phyloP scores from a whole-genome alignment of 1,284 basidiomycete species.

The Cryptococcus sp. region DNA sequence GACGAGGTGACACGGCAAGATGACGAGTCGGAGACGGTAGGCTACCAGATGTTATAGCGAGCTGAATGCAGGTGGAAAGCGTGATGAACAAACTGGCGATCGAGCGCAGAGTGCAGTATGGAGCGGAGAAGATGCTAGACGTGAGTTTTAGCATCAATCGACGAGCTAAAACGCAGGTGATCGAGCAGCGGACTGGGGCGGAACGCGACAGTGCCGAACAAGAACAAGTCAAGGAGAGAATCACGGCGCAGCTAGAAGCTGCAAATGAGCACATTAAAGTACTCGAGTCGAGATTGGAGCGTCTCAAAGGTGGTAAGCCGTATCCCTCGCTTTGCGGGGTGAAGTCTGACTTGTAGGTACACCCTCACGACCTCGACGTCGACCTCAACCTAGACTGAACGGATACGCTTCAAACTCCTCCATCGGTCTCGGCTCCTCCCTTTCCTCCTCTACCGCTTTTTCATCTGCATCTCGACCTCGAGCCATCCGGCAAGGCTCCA shows the following conservation, averaged over 20 bases:
- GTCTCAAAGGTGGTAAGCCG: constrained; percentile 24
- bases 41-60: too few species aligned
- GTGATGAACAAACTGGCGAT: constrained; percentile 48
- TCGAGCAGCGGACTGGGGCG: constrained; percentile 29
- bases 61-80: constrained; percentile 42
- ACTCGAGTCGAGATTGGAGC: constrained; percentile 36
- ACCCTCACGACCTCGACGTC: constrained; percentile 19
- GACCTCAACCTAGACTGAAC: constrained; percentile 33
- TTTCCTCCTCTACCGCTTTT: constrained; percentile 24
- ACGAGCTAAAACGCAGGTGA: constrained; percentile 26
- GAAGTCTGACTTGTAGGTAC: constrained; percentile 24
- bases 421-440: constrained; percentile 19
- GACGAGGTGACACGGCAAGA: background rate
- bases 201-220: constrained; percentile 21
- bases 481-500: constrained; percentile 22
- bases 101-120: constrained; percentile 51
- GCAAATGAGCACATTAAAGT: constrained; percentile 39
- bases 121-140: constrained; percentile 53
- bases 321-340: background rate
- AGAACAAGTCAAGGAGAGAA: constrained; percentile 37
- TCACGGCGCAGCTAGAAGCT: constrained; percentile 43
- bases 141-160: constrained; percentile 32
- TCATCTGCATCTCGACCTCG: constrained; percentile 26
- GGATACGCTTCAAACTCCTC: constrained; percentile 33
- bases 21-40: background rate